phyloP scores from a whole-genome alignment of 768 basidiomycete species.

The Tricholoma sp. region DNA sequence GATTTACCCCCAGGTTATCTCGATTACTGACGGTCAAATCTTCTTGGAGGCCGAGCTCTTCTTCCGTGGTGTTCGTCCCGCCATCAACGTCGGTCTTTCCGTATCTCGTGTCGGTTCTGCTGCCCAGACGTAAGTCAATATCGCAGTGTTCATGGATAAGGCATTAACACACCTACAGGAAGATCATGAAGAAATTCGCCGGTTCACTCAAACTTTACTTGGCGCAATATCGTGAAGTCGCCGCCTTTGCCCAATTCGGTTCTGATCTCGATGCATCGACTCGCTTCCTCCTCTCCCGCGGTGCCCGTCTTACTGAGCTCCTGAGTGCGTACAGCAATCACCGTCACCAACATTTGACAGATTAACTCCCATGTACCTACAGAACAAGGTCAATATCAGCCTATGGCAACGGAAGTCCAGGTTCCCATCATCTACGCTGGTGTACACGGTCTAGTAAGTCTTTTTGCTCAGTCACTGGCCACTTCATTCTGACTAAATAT shows the following conservation, averaged over 20 bases:
- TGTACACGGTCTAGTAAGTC: slow-evolving; percentile 93
- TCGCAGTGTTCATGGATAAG: neutral
- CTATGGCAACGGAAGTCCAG: slow-evolving; percentile 91
- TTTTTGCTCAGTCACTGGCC: neutral
- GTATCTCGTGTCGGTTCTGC: slow-evolving; percentile 99
- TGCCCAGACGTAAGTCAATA: slow-evolving; percentile 85
- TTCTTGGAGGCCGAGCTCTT: slow-evolving; percentile 99
- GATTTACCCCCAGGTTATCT: slow-evolving; percentile 72
- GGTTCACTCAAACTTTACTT: slow-evolving; percentile 99
- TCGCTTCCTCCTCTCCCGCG: slow-evolving; percentile 96
- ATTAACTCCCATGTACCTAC: slow-evolving; percentile 18
- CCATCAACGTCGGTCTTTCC: slow-evolving; percentile 99
- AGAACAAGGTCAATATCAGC: slow-evolving; percentile 99
- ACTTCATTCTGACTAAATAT: slow-evolving; percentile 1
- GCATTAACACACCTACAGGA: slow-evolving; percentile 36
- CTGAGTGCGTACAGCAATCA: slow-evolving; percentile 51
- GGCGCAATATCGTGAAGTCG: slow-evolving; percentile 99
- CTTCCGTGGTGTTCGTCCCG: slow-evolving; percentile 99
- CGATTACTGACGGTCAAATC: slow-evolving; percentile 99
- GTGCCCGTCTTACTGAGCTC: slow-evolving; percentile 96
- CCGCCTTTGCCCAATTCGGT: slow-evolving; percentile 99
- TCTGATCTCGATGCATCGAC: slow-evolving; percentile 99
- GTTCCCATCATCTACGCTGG: slow-evolving; percentile 99
- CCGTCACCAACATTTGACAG: neutral
- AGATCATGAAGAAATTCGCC: slow-evolving; percentile 99